Percentiles rank a stretch among this genome's conserved stretches.
Conservation (phyloP, 2,329 filamentous ascomycete genomes). For the Paraphoma chrysanthemicola region DNA sequence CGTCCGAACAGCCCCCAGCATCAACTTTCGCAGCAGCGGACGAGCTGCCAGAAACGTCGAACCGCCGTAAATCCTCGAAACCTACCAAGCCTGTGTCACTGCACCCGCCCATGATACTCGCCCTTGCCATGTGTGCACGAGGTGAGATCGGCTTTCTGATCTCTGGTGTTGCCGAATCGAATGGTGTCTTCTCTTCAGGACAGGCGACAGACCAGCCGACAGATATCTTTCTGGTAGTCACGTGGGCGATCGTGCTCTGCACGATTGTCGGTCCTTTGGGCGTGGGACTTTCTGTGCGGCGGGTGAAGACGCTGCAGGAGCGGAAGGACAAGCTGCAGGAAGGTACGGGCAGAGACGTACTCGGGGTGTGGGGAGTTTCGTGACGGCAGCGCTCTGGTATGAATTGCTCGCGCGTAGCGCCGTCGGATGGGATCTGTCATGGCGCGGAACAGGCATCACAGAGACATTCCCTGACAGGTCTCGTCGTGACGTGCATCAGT, state of each 20-base stretch:
- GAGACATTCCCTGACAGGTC: neutral
- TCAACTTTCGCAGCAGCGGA: neutral
- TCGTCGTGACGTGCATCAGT: neutral
- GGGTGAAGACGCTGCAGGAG: slow-evolving; percentile 52
- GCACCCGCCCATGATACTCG: slow-evolving; percentile 71
- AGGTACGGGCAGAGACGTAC: slow-evolving; percentile 49
- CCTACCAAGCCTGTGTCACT: slow-evolving; percentile 64
- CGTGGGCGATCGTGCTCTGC: slow-evolving; percentile 65
- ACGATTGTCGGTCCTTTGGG: slow-evolving; percentile 62
- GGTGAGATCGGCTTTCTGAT: slow-evolving; percentile 84
- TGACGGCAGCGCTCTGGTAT: neutral
- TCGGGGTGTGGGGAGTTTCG: slow-evolving; percentile 55
- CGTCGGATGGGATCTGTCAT: neutral
- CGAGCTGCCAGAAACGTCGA: slow-evolving; percentile 4
- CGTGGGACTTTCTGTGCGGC: slow-evolving; percentile 58
- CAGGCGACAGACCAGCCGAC: slow-evolving; percentile 34
- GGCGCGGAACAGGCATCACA: neutral
- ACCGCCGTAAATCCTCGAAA: slow-evolving; percentile 18
- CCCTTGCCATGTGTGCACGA: slow-evolving; percentile 75
- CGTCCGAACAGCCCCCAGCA: neutral
- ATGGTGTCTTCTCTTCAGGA: slow-evolving; percentile 54
- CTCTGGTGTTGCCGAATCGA: slow-evolving; percentile 68
- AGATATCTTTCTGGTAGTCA: slow-evolving; percentile 60
- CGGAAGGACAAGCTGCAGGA: slow-evolving; percentile 37
- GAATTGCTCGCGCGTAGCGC: neutral